Evolutionary conservation across 257 asterid genomes (phyloP), one percentile per base, ranked within the genome.

Genomic region (Nicotiana noctiflora): DNA sequence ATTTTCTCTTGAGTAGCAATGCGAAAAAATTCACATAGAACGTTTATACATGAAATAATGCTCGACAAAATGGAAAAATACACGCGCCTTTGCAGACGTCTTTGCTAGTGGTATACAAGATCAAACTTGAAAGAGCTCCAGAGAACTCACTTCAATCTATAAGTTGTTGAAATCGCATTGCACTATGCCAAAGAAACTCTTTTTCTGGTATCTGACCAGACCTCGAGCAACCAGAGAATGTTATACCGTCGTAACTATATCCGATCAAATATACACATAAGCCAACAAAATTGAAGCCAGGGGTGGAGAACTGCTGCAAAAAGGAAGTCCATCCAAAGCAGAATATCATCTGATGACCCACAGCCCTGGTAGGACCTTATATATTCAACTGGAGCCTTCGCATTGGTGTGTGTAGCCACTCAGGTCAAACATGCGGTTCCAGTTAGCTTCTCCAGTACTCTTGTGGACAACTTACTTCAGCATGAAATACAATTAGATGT

Each of bases 41-140:
- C 75, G 89, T 83, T 91, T 90, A 82, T 88, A 91, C 97, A 88
- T 86, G 76, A 82, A 85, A 79, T 77, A 86, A 84, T 83, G 76
- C 77, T 31, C 21, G 82, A 80, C 64, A 52, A 88, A 84, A 72
- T 79, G 83, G 83, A 37, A 82, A 78, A 87, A 83, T 88, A 93
- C 92, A 89, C 92, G 87, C 80, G 89, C 89, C 84, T 84, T 84
- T 62, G 53, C 64, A 32, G 62, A 77, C 64, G 65, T 83, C 72
- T 55, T 46, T 51, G 81, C 62, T 81, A n/a, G 76, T 61, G 56
- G 59, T 52, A 60, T 25, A 78, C 81, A 81, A 52, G 80, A 83
- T 80, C 63, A 59, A 46, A 44, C 63, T 15, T 21, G 29, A 1
- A 46, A 67, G 17, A 57, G 57, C 77, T 79, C 70, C 23, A 31